Conservation (phyloP, 352 stramenopile species). For the Ochromonadaceae sp. region DNA sequence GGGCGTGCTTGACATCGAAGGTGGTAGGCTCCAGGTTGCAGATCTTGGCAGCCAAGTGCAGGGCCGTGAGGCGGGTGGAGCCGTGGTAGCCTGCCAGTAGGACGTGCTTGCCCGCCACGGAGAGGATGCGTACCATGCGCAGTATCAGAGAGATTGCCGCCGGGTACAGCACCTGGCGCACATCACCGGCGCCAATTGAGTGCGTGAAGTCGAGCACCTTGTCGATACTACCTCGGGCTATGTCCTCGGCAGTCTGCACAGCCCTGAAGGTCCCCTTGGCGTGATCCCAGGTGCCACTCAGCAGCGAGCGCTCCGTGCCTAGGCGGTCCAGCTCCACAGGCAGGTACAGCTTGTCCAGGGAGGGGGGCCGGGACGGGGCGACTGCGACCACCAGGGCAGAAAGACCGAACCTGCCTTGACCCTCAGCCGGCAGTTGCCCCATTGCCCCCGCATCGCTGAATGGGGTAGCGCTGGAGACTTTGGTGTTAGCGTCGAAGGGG, state of each 20-base stretch:
- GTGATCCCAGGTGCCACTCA: not conserved
- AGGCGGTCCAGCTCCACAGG: not conserved
- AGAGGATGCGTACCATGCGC: conserved; percentile 6
- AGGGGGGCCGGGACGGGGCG: too few species aligned
- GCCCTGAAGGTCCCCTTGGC: not conserved
- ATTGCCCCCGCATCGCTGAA: too few species aligned
- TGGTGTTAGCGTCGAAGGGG: not conserved
- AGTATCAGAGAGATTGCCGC: not conserved
- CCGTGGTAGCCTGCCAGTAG: not conserved
- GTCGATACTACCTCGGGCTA: too few species aligned
- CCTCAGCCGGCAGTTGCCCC: too few species aligned
- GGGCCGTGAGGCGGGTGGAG: not conserved
- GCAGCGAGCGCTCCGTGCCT: not conserved
- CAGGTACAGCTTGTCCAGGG: not conserved
- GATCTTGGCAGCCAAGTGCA: not conserved
- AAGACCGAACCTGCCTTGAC: too few species aligned
- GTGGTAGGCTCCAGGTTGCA: not conserved
- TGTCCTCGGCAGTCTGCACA: too few species aligned
- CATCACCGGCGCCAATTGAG: too few species aligned
- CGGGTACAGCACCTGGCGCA: not conserved
- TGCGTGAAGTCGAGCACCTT: too few species aligned
- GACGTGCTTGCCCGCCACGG: not conserved
- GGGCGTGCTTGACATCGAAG: not conserved
- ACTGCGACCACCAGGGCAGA: too few species aligned
- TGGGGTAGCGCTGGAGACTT: not conserved